Percentiles rank a stretch among this genome's conserved stretches.
phyloP scores from a whole-genome alignment of 192 early-diverging fungal species.

The Coemansia sp. region DNA sequence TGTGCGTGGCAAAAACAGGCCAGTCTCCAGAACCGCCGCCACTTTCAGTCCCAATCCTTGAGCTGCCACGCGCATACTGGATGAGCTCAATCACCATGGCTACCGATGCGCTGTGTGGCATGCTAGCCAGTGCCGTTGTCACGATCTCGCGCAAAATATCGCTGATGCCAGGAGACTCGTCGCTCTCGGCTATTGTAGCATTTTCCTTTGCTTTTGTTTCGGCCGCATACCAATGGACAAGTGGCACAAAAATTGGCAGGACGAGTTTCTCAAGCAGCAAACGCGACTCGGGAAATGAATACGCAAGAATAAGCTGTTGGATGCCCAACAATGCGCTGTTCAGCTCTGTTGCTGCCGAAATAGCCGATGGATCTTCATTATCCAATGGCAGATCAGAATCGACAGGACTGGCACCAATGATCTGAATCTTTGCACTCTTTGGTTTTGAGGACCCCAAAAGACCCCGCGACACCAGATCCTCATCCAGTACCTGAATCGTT shows the following conservation, averaged over 20 bases:
- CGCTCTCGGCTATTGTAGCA: slow-evolving; percentile 24
- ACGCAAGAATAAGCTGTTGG: slow-evolving; percentile 59
- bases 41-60: neutral
- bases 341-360: slow-evolving; percentile 52
- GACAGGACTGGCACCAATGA: neutral
- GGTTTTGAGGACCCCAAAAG: neutral
- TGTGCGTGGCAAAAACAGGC: slow-evolving; percentile 23
- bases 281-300: slow-evolving; percentile 51
- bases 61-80: slow-evolving; percentile 21
- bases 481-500: neutral
- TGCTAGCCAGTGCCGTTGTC: slow-evolving; percentile 10
- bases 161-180: slow-evolving; percentile 44
- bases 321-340: slow-evolving; percentile 49
- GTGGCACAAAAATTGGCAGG: slow-evolving; percentile 51
- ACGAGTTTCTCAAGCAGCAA: slow-evolving; percentile 59
- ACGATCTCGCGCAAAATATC: slow-evolving; percentile 48
- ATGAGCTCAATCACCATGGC: slow-evolving; percentile 28
- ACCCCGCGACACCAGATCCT: slow-evolving; percentile 3
- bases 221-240: slow-evolving; percentile 63
- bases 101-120: slow-evolving; percentile 27
- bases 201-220: slow-evolving; percentile 21
- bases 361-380: neutral
- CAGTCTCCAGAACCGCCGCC: slow-evolving; percentile 30
- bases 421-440: slow-evolving; percentile 25
- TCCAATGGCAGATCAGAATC: neutral